Evolutionary conservation across 306 rosid species (phyloP), one percentile per base, ranked within the genome.

Genomic region (Prunus mume): DNA sequence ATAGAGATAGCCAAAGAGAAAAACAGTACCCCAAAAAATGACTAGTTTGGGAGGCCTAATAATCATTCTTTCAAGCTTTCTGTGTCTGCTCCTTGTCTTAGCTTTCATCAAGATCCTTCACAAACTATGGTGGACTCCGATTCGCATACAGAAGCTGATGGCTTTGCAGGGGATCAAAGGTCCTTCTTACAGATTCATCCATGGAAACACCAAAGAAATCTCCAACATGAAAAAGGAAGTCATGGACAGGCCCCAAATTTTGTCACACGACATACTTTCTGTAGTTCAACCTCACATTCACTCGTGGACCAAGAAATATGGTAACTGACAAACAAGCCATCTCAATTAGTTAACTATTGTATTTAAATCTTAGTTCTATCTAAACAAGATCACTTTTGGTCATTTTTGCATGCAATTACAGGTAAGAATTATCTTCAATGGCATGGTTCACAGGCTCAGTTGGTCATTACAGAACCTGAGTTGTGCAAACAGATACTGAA

Each of bases 131-230:
- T 62, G 67, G 67, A 28, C 67, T 62, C 67, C 67, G 2, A 62
- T 18, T 62, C 67, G 43, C n/a, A 6, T 62, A 14, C 67, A 62
- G 67, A 62, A 28, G 41, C n/a, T 14, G 67, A 62, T 62, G 67
- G 38, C 41, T 62, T 28, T 62, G 41, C 67, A 62, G 67, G 67
- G 67, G 11, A 62, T 62, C 67, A 62, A 19, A 62, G 67, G 67
- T 12, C 67, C 67, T 62, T 38, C 67, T 62, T 62, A 62, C 67
- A 62, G n/a, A 27, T 12, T 62, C 18, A 14, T 62, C 43, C 67
- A 62, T 7, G 67, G 67, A 62, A 62, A 62, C 67, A 62, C 67
- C 20, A 62, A 62, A 62, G 9, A 62, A 62, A 22, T 62, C 67
- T 27, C 67, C 15, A 5, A 15, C 38, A 62, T 28, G 67, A 28